These are phyloP conservation scores for Allium sativum DNA, from an alignment of 106 monocot genomes.

Conservation along the genomic window DNA sequence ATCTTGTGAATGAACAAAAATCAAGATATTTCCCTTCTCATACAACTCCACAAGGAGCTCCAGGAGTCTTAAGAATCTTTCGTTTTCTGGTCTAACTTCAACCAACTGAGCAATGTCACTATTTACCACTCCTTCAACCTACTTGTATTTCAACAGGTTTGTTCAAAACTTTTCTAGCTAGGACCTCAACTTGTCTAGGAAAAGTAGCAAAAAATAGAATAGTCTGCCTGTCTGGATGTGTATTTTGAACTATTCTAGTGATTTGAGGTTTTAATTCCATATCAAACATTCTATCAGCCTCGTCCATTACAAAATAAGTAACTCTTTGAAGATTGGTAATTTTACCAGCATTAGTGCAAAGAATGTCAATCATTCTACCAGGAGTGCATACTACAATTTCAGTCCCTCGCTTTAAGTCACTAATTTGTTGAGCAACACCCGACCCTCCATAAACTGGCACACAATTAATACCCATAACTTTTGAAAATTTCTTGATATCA, in stretches of 20 bases:
- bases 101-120: constrained; percentile 88
- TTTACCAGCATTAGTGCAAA: constrained; percentile 79
- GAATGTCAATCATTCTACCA: constrained; percentile 90
- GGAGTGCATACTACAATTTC: constrained; percentile 96
- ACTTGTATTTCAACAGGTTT: constrained; percentile 90
- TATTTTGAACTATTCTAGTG: constrained; percentile 77
- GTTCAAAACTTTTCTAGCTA: constrained; percentile 67
- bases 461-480: constrained; percentile 52
- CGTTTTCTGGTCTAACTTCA: constrained; percentile 76
- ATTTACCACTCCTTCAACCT: constrained; percentile 88
- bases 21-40: constrained; percentile 92
- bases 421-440: constrained; percentile 93
- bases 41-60: constrained; percentile 93
- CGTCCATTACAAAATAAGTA: constrained; percentile 89
- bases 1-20: constrained; percentile 96
- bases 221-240: constrained; percentile 73
- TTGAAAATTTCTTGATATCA: constrained; percentile 78
- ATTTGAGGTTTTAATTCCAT: constrained; percentile 96
- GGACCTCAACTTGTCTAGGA: constrained; percentile 81
- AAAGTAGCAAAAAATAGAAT: constrained; percentile 91
- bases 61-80: constrained; percentile 74
- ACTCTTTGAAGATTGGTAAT: constrained; percentile 81
- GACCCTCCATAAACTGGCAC: constrained; percentile 90
- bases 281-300: constrained; percentile 96
- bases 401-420: constrained; percentile 78